Percentiles rank a stretch among this genome's conserved stretches.
Evolutionary conservation across 1,284 basidiomycete species (phyloP).

Genomic region (Austroboletus niveus): DNA sequence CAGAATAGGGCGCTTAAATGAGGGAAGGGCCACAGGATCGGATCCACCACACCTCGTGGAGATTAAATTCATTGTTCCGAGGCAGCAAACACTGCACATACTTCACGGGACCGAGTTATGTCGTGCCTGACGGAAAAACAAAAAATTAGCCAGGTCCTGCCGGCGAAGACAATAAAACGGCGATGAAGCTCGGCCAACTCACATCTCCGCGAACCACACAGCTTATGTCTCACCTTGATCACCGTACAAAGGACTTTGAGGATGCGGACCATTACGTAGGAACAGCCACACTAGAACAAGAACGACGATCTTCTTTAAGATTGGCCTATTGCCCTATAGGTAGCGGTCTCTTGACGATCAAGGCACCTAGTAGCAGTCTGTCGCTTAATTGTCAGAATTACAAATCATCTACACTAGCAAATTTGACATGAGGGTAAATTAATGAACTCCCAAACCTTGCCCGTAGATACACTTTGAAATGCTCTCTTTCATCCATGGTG

Average conservation of each 20-base stretch:
- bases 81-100: not conserved
- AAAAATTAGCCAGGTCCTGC: conserved; percentile 19
- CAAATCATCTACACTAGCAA: not conserved
- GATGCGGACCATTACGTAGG: conserved; percentile 1
- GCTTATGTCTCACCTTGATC: conserved; percentile 35
- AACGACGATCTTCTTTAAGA: not conserved
- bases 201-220: conserved; percentile 17
- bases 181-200: conserved; percentile 2
- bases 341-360: conserved; percentile 3
- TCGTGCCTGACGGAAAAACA: conserved; percentile 17
- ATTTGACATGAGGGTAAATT: conserved; percentile 2
- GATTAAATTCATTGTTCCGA: conserved; percentile 22
- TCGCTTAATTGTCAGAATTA: conserved; percentile 1
- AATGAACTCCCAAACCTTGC: conserved; percentile 60
- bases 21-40: conserved; percentile 5
- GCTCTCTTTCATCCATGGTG: conserved; percentile 71
- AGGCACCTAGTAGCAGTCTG: conserved; percentile 3
- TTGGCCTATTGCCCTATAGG: not conserved
- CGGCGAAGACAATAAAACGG: conserved; percentile 24
- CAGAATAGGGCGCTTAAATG: conserved; percentile 21
- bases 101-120: conserved; percentile 10
- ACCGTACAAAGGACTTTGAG: conserved; percentile 12
- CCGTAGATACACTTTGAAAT: conserved; percentile 65
- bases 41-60: conserved; percentile 7
- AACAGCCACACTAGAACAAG: conserved; percentile 21